Conservation (phyloP, 345 rosid species). For the Balakata baccata region DNA sequence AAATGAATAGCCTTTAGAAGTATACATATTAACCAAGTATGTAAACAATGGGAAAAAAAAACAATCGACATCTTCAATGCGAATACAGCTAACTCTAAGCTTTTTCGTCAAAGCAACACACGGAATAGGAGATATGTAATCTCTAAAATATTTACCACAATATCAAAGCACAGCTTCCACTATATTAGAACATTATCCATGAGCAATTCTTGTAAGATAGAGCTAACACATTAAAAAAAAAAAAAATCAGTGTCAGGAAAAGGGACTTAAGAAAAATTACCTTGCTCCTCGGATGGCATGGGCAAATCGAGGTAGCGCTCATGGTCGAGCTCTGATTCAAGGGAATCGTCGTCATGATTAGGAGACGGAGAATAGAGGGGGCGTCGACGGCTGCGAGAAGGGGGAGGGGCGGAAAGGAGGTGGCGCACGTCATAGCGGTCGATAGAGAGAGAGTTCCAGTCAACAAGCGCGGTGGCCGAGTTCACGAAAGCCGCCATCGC, state of each 20-base stretch:
- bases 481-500: constrained; percentile 73
- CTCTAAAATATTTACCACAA: neutral
- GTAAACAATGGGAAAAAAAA: neutral
- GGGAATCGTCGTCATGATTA: constrained; percentile 29
- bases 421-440: constrained; percentile 98
- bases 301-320: constrained; percentile 79
- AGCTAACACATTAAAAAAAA: neutral
- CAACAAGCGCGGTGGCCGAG: constrained; percentile 77
- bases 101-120: neutral
- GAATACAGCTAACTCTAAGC: neutral
- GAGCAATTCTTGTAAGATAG: neutral
- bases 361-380: constrained; percentile 30
- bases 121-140: neutral
- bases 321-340: constrained; percentile 63
- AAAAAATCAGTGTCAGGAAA: neutral
- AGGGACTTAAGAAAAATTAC: constrained; percentile 16
- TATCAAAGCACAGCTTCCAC: neutral
- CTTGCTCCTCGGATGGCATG: constrained; percentile 42
- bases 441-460: constrained; percentile 83
- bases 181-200: neutral
- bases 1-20: neutral
- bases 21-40: neutral
- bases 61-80: neutral
- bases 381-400: constrained; percentile 56
- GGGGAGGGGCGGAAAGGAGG: constrained; percentile 75